Evolutionary conservation across 495 filamentous ascomycete species (phyloP), one percentile per base, ranked within the genome.

Genomic region (Thermothielavioides terrestris): DNA sequence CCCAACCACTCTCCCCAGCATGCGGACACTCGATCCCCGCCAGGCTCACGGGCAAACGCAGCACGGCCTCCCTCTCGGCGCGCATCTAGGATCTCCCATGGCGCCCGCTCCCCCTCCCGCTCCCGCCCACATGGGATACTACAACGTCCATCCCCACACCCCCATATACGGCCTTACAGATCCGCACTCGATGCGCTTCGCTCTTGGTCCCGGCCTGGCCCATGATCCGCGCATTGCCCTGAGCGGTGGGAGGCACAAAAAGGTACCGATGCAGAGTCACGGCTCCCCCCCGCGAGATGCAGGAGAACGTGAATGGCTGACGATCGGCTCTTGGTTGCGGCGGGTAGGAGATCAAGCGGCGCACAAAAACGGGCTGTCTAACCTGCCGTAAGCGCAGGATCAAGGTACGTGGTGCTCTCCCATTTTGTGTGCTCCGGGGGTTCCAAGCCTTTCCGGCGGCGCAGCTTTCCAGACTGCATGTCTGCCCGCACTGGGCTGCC

Each of bases 301-400:
- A 7, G 21, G 8, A 42, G 15, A 31, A 17, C 3, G 10, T 30
- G 30, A 35, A 27, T 37, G 41, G 56, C 53, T 60, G 51, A 60
- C 56, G 6, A 37, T 49, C 52, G 42, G 55, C 49, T 53, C 58
- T 55, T 50, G 36, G 53, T 49, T 58, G 34, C 43, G 38, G 38
- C 56, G 48, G 52, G 61, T 56, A 80, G 77, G 92, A 98, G 72
- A 95, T 98, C 66, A 97, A 98, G 76, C 82, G 92, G 59, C 80
- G 92, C 59, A 98, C 92, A 35, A 98, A 98, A 75, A 96, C 92
- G 4, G 92, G 92, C 12, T 98, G 92, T 68, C 70, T 97, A 67
- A 98, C 92, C 28, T 98, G 92, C 76, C 82, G 92, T 54, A 96
- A 96, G 68, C 82, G 92, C 60, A 79, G 92, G 68, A 97, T 98